A percentile compares a stretch with the other conserved stretches of the same genome.
phyloP scores from a whole-genome alignment of 805 yeast genomes.

The Yarrowia osloensis region DNA sequence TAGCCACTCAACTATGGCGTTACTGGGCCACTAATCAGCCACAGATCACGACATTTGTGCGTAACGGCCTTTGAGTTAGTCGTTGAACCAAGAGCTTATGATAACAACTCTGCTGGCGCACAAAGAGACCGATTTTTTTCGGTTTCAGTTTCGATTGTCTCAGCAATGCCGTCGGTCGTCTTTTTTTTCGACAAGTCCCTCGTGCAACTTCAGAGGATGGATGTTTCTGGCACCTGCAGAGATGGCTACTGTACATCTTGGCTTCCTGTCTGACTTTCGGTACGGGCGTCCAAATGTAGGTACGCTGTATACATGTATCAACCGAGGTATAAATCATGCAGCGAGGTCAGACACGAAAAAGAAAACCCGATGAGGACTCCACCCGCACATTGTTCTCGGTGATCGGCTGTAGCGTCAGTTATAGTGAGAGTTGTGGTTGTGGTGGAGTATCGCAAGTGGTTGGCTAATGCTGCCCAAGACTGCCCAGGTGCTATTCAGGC shows the following conservation, averaged over 20 bases:
- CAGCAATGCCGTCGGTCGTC: no score
- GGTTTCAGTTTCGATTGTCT: no score
- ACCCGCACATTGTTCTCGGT: not conserved
- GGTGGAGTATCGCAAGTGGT: no score
- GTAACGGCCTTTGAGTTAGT: not conserved
- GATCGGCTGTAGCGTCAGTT: not conserved
- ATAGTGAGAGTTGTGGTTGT: no score
- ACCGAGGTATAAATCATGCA: not conserved
- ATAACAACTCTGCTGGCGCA: not conserved
- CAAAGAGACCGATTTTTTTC: no score
- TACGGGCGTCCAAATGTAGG: not conserved
- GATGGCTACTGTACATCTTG: not conserved
- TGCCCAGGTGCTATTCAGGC: no score
- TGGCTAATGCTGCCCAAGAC: no score
- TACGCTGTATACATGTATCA: not conserved
- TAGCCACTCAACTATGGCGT: not conserved
- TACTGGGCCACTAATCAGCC: slow-evolving; percentile 15
- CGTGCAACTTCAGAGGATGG: no score
- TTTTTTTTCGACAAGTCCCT: no score
- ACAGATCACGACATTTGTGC: slow-evolving; percentile 17
- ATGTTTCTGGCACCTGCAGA: not conserved
- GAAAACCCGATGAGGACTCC: not conserved
- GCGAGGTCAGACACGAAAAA: not conserved
- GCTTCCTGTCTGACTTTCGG: not conserved
- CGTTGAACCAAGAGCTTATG: not conserved